A percentile compares a stretch with the other conserved stretches of the same genome.
phyloP scores from a whole-genome alignment of 371 early-diverging fungal genomes.

The Globomyces sp. region DNA sequence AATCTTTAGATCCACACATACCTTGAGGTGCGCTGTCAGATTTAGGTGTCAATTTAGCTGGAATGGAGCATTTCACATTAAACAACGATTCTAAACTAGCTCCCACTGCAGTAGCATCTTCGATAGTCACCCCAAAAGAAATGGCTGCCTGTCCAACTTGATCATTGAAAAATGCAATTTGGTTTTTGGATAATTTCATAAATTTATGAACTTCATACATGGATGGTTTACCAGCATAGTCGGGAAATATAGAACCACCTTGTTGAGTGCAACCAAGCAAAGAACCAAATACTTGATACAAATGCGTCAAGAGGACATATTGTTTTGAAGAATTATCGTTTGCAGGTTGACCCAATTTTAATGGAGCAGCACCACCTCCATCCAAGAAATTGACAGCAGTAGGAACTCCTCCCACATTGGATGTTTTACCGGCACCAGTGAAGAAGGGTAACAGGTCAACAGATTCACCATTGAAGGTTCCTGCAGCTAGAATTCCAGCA shows the following conservation, averaged over 20 bases:
- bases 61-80: conserved; percentile 15
- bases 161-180: conserved; percentile 16
- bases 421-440: conserved; percentile 9
- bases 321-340: conserved; percentile 10
- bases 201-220: conserved; percentile 18
- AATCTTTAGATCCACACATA: conserved; percentile 8
- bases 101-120: conserved; percentile 9
- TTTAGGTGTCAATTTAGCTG: conserved; percentile 10
- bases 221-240: conserved; percentile 16
- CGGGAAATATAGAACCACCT: conserved; percentile 15
- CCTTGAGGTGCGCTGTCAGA: background rate
- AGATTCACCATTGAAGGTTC: conserved; percentile 2
- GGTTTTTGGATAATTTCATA: conserved; percentile 15
- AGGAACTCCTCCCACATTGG: conserved; percentile 11
- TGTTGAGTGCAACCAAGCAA: conserved; percentile 12
- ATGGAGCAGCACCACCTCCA: conserved; percentile 20
- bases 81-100: conserved; percentile 6
- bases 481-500: conserved; percentile 13
- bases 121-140: conserved; percentile 14
- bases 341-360: conserved; percentile 10
- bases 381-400: conserved; percentile 20
- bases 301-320: conserved; percentile 15
- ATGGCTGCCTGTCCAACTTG: conserved; percentile 15
- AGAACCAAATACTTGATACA: conserved; percentile 18
- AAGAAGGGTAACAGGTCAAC: conserved; percentile 15